phyloP scores from a whole-genome alignment of 495 filamentous ascomycete genomes.

The Aspergillus diversus region DNA sequence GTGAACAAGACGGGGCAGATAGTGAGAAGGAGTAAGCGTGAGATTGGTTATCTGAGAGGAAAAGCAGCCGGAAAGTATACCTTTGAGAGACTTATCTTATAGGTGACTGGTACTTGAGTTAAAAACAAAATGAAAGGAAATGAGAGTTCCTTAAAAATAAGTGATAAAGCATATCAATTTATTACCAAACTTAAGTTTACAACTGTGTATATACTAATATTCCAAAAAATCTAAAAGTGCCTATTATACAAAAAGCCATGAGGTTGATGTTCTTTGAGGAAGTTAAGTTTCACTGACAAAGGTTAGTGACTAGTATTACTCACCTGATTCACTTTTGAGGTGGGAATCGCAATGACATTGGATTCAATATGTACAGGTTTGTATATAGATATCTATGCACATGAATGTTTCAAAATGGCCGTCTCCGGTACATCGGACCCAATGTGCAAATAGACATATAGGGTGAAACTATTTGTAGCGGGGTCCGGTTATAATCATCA shows the following conservation, averaged over 20 bases:
- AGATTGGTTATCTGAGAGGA: constrained; percentile 72
- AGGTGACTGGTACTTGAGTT: constrained; percentile 13
- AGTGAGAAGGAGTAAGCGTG: constrained; percentile 62
- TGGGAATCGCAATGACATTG: constrained; percentile 11
- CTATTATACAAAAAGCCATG: no score
- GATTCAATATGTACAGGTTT: constrained; percentile 18
- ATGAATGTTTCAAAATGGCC: constrained; percentile 12
- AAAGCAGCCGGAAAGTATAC: constrained; percentile 77
- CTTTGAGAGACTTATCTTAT: constrained; percentile 70
- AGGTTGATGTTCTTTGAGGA: no score
- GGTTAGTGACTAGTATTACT: no score
- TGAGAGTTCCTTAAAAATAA: neutral
- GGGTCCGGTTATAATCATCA: neutral
- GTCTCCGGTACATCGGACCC: constrained; percentile 1
- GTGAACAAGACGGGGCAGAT: constrained; percentile 58
- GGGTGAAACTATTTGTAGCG: neutral
- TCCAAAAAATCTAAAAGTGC: neutral
- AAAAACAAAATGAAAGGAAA: neutral
- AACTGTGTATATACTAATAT: neutral
- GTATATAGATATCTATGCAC: constrained; percentile 18
- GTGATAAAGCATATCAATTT: neutral
- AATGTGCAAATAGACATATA: neutral
- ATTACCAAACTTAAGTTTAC: neutral
- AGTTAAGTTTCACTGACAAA: no score
- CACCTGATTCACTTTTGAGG: neutral